Percentiles rank a stretch among this genome's conserved stretches.
Evolutionary conservation across 1,284 basidiomycete species (phyloP).

Genomic region (Mycosarcoma mackinlayi): DNA sequence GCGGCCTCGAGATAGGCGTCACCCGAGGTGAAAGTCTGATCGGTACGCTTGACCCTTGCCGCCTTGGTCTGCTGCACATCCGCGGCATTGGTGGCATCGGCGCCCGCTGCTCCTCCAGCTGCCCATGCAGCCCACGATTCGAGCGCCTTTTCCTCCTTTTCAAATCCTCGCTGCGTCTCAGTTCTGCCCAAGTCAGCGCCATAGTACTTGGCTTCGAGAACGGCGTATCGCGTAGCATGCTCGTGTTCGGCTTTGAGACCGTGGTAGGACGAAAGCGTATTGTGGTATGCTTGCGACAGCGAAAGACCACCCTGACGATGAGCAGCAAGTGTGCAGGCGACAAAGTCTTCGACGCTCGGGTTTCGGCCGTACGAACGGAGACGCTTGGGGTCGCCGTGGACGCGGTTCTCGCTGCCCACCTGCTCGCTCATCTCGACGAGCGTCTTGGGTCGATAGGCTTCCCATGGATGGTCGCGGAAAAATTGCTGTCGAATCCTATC

Average conservation of each 20-base stretch:
- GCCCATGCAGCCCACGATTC: conserved; percentile 55
- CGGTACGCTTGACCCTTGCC: conserved; percentile 36
- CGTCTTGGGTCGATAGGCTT: conserved; percentile 83
- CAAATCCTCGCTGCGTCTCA: conserved; percentile 59
- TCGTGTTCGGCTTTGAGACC: conserved; percentile 74
- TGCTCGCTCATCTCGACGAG: conserved; percentile 76
- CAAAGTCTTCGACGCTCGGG: conserved; percentile 85
- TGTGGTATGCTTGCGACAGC: conserved; percentile 81
- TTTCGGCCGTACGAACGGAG: conserved; percentile 71
- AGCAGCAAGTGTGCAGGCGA: conserved; percentile 83
- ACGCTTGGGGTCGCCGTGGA: conserved; percentile 73
- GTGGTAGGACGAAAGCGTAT: conserved; percentile 59
- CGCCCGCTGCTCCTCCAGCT: conserved; percentile 17
- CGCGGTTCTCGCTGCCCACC: conserved; percentile 72
- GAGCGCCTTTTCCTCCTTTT: conserved; percentile 57
- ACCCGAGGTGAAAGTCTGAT: conserved; percentile 48
- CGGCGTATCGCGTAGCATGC: conserved; percentile 79
- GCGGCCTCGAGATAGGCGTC: conserved; percentile 51
- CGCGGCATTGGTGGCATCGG: conserved; percentile 15
- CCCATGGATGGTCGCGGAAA: conserved; percentile 95
- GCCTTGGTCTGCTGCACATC: conserved; percentile 42
- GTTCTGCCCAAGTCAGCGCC: conserved; percentile 76
- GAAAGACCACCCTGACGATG: conserved; percentile 76
- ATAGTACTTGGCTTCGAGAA: conserved; percentile 81
- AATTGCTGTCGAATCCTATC: conserved; percentile 89